phyloP scores from a whole-genome alignment of 1,284 basidiomycete species.

The Omphalotus olearius region DNA sequence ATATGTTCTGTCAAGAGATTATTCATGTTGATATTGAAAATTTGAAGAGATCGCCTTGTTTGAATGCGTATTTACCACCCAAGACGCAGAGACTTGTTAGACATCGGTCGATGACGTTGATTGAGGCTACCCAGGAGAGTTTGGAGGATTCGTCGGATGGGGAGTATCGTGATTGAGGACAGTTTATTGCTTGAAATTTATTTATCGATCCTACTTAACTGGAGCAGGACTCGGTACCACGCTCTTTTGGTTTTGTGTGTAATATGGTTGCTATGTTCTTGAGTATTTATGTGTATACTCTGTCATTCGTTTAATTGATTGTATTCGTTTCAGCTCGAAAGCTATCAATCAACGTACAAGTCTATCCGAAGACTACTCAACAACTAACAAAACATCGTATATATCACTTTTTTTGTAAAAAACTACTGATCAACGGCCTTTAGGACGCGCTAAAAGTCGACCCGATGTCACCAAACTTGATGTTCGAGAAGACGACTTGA shows the following conservation, averaged over 20 bases:
- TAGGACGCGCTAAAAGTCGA: conserved; percentile 33
- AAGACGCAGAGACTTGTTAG: not conserved
- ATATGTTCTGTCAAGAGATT: conserved; percentile 19
- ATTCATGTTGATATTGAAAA: conserved; percentile 16
- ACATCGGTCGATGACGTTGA: conserved; percentile 7
- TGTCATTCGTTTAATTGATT: no score
- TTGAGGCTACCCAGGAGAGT: conserved; percentile 1
- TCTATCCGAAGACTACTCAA: no score
- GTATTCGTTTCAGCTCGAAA: no score
- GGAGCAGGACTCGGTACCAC: no score
- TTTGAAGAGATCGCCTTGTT: conserved; percentile 16
- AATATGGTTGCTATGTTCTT: no score
- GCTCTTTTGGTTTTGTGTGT: no score
- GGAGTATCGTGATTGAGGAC: not conserved
- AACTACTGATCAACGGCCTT: no score
- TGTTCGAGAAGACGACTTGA: conserved; percentile 52
- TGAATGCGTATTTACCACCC: conserved; percentile 12
- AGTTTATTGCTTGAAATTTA: no score
- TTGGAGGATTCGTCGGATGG: not conserved
- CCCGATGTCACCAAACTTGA: conserved; percentile 50
- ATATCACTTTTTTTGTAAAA: no score
- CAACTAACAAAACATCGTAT: not conserved
- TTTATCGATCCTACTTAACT: no score
- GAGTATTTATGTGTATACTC: no score
- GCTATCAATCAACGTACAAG: no score